Base-by-base conservation (phyloP, 768 basidiomycete species). In the Kondoa subrosea region DNA sequence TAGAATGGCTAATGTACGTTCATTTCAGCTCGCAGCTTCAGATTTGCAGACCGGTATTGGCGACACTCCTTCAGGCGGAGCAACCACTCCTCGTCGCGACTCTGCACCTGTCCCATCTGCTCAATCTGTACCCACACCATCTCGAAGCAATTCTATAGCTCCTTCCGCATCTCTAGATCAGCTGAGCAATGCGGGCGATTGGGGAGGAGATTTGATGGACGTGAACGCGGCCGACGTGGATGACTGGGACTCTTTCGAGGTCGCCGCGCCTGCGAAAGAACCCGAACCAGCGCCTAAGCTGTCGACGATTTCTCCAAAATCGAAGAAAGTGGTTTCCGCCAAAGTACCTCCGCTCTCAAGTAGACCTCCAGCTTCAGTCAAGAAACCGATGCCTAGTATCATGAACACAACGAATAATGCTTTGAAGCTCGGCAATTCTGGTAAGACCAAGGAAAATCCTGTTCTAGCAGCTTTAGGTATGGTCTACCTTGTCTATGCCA, bases 231-330 rank as follows among this genome's bases (percentile, higher is more conserved):
- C 40, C 21, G 92, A 97, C 73, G 83, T 85, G 29, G 92, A 86
- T 73, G 93, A 96, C 75, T 99, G 92, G 92, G 88, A 84, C 74
- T 86, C 85, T n/a, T 90, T 90, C 71, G 87, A 89, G 76, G 83
- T 82, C 33, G 75, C 76, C 14, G 74, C 76, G 30, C 29, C 27
- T 17, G n/a, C n/a, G n/a, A n/a, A n/a, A n/a, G n/a, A n/a, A n/a
- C 61, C 61, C n/a, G 58, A 25, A 27, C 58, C 58, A 27, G 61
- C 27, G 29, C 58, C 58, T 8, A 25, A 56, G 26, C 25, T 59
- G 4, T 63, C 12, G 16, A 26, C 30, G 30, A 27, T 32, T 63
- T 63, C 61, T 27, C n/a, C 34, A 27, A 63, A 33, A 27, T 21
- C 61, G 14, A 63, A 50, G 40, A 50, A 50, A 50, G 12, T n/a